Evolutionary conservation across 495 filamentous ascomycete genomes (phyloP), one percentile per base, ranked within the genome.

Genomic region (Penicillium desertorum): DNA sequence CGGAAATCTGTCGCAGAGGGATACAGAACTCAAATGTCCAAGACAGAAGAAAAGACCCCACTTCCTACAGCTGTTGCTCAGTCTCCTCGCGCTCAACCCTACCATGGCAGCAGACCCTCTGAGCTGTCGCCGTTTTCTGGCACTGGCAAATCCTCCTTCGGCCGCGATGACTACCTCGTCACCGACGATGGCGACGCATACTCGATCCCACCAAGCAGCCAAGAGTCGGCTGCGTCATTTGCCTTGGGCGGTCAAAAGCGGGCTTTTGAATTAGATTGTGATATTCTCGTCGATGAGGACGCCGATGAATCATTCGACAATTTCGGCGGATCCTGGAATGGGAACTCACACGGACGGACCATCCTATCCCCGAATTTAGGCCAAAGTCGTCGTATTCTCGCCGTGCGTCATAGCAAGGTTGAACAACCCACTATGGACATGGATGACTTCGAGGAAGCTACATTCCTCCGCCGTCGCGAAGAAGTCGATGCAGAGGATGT

Each of bases 1-100:
- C 87, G 93, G 58, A 96, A 98, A 72, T 86, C 88, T 10, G 86
- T 98, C 4, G 88, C 90, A 0, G 91, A 96, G 56, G 93, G 93
- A 51, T 96, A 96, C 77, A 95, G 93, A 75, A 93, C 89, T 12
- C 65, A 76, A 55, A 59, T 56, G 56, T 58, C 57, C 27, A 62
- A 69, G 63, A 51, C 66, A 49, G 19, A 67, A 56, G 58, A 71
- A 55, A 60, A 75, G 62, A 41, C 32, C n/a, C 37, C 56, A 56
- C 63, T 34, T 60, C 61, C 56, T 59, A 59, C 54, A 56, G 62
- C 54, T 63, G 59, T 42, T 16, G 60, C 62, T 37, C 57, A 62
- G 56, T 56, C 53, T 25, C 36, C 56, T 12, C 41, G 20, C 29
- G 51, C 59, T 48, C 55, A 67, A 19, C 32, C 47, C 46, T 41